Conservation (phyloP, 2,329 filamentous ascomycete species). For the Plectosphaerella plurivora region DNA sequence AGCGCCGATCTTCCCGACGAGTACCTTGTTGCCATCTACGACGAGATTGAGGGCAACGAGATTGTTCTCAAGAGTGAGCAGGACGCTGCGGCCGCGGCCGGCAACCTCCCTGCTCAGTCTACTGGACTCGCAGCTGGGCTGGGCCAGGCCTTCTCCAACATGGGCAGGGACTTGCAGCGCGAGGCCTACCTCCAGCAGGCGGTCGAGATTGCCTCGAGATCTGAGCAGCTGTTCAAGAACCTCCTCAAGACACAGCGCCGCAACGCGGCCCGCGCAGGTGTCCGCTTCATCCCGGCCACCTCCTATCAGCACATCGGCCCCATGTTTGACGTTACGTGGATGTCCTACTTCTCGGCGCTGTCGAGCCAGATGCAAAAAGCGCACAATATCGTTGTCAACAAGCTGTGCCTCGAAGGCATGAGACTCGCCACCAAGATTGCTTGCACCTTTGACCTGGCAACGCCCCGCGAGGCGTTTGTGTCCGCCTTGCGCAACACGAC, state of each 20-base stretch:
- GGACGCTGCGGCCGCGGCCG: conserved; percentile 79
- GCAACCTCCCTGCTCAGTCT: conserved; percentile 54
- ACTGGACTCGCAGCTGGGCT: conserved; percentile 75
- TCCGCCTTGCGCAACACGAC: conserved; percentile 89
- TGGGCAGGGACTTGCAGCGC: conserved; percentile 83
- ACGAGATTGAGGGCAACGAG: conserved; percentile 87
- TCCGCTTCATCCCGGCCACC: conserved; percentile 85
- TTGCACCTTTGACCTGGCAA: conserved; percentile 88
- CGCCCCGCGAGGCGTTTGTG: conserved; percentile 92
- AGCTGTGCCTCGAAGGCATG: conserved; percentile 90
- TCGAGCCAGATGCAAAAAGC: conserved; percentile 92
- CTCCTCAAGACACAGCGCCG: conserved; percentile 84
- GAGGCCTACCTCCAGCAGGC: conserved; percentile 95
- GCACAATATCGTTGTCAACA: conserved; percentile 88
- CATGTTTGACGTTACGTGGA: conserved; percentile 99
- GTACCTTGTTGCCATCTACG: conserved; percentile 83
- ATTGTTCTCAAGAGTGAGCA: conserved; percentile 93
- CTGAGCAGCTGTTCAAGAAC: conserved; percentile 86
- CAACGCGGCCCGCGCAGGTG: conserved; percentile 63
- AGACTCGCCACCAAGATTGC: conserved; percentile 90
- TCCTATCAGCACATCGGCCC: conserved; percentile 93
- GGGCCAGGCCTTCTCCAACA: conserved; percentile 84
- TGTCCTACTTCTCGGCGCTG: conserved; percentile 94
- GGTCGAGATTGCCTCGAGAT: conserved; percentile 75
- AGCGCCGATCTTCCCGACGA: conserved; percentile 89